A percentile compares a stretch with the other conserved stretches of the same genome.
These are phyloP conservation scores for Mucor piriformis DNA, from an alignment of 371 early-diverging fungal genomes.

Conservation along the genomic window DNA sequence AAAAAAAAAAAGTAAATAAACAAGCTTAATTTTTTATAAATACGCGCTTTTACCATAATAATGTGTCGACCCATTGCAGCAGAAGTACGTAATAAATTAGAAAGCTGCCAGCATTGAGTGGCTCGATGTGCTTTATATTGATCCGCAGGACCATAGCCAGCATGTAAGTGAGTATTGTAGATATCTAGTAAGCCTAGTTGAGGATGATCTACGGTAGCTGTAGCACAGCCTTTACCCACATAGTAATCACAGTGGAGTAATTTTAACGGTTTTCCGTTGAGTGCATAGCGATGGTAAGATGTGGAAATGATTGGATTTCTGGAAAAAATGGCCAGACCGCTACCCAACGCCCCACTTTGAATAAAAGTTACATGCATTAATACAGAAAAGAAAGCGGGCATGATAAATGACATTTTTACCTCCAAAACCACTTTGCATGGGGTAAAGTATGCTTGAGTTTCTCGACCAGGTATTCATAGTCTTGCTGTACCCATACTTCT, in stretches of 20 bases:
- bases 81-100: conserved; percentile 38
- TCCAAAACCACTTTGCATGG: conserved; percentile 41
- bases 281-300: conserved; percentile 37
- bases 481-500: conserved; percentile 53
- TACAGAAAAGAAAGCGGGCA: no score
- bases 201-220: conserved; percentile 48
- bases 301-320: conserved; percentile 42
- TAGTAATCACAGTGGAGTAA: conserved; percentile 57
- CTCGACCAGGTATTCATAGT: conserved; percentile 37
- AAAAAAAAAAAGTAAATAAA: no score
- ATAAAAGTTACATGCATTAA: neutral
- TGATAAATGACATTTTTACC: conserved; percentile 17
- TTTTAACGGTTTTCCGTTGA: conserved; percentile 51
- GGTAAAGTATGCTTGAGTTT: conserved; percentile 34
- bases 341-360: conserved; percentile 51
- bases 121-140: conserved; percentile 45
- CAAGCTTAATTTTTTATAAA: no score
- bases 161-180: conserved; percentile 62
- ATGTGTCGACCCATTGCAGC: conserved; percentile 46
- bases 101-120: conserved; percentile 56
- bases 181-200: conserved; percentile 47
- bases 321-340: conserved; percentile 53
- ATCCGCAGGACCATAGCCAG: conserved; percentile 45
- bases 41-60: conserved; percentile 51
- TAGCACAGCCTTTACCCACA: conserved; percentile 54